Percentiles rank a stretch among this genome's conserved stretches.
These are phyloP conservation scores for Cyclotella kingstonii DNA, from an alignment of 108 stramenopile genomes.

Conservation along the genomic window DNA sequence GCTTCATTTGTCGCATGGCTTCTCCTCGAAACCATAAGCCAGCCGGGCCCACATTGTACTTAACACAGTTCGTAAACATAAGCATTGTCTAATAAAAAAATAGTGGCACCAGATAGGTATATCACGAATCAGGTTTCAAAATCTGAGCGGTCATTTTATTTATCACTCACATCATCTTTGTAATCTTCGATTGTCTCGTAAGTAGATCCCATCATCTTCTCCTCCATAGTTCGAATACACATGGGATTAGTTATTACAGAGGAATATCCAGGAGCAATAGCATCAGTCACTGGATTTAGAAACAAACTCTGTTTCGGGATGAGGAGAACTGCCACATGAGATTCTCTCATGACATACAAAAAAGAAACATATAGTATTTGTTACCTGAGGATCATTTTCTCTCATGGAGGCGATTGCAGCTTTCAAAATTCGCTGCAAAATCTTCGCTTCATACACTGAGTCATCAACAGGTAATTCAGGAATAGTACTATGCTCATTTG, in stretches of 20 bases:
- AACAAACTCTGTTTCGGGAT: conserved; percentile 55
- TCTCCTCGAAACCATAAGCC: conserved; percentile 84
- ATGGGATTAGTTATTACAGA: conserved; percentile 78
- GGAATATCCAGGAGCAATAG: conserved; percentile 80
- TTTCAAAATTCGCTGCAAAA: conserved; percentile 69
- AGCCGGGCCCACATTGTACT: conserved; percentile 74
- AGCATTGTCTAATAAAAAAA: conserved; percentile 39
- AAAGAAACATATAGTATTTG: background rate
- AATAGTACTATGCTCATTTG: conserved; percentile 14
- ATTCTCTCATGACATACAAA: background rate
- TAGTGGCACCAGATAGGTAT: background rate
- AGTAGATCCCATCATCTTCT: conserved; percentile 57
- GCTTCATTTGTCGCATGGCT: conserved; percentile 70
- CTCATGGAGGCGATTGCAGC: conserved; percentile 69
- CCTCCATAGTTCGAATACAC: conserved; percentile 78
- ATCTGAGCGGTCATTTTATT: background rate
- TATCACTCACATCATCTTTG: conserved; percentile 61
- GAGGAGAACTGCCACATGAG: background rate
- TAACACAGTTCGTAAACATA: conserved; percentile 83
- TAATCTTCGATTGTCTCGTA: conserved; percentile 67
- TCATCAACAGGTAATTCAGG: conserved; percentile 36
- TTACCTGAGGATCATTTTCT: conserved; percentile 64
- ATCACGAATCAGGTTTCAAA: background rate
- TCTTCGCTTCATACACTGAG: conserved; percentile 54
- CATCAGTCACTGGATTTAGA: conserved; percentile 87